Conservation (phyloP, 805 yeast genomes). For the Brettanomyces sp. region DNA sequence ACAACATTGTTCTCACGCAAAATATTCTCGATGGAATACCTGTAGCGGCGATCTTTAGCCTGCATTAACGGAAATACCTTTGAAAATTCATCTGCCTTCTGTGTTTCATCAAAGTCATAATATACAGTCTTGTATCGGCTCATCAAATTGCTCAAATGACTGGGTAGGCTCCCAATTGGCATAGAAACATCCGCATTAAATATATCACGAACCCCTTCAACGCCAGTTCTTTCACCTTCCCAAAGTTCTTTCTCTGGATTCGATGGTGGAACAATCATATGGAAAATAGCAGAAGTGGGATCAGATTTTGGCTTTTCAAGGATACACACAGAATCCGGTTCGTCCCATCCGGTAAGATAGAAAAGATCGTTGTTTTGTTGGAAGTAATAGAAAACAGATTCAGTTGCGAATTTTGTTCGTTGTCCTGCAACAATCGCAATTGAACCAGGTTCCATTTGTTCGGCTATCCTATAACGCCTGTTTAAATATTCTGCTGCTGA, state of each 20-base stretch:
- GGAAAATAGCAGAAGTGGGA: conserved; percentile 49
- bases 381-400: conserved; percentile 84
- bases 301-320: conserved; percentile 52
- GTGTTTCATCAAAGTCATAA: conserved; percentile 33
- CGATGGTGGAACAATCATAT: conserved; percentile 80
- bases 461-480: conserved; percentile 55
- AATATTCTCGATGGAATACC: conserved; percentile 15
- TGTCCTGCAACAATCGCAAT: conserved; percentile 70
- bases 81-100: conserved; percentile 5
- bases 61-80: conserved; percentile 11
- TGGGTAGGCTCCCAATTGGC: conserved; percentile 34
- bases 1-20: conserved; percentile 8
- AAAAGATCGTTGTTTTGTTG: conserved; percentile 86
- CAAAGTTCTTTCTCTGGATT: conserved; percentile 74
- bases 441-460: conserved; percentile 49
- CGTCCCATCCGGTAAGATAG: conserved; percentile 88
- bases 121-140: conserved; percentile 41
- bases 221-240: conserved; percentile 93
- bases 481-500: conserved; percentile 72
- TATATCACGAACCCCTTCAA: conserved; percentile 67
- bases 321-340: conserved; percentile 68
- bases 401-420: conserved; percentile 70
- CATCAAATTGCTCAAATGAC: conserved; percentile 39
- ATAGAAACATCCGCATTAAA: conserved; percentile 81
- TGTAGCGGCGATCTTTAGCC: conserved; percentile 6